Conservation (phyloP, 352 stramenopile species). For the Pythium diclinum region DNA sequence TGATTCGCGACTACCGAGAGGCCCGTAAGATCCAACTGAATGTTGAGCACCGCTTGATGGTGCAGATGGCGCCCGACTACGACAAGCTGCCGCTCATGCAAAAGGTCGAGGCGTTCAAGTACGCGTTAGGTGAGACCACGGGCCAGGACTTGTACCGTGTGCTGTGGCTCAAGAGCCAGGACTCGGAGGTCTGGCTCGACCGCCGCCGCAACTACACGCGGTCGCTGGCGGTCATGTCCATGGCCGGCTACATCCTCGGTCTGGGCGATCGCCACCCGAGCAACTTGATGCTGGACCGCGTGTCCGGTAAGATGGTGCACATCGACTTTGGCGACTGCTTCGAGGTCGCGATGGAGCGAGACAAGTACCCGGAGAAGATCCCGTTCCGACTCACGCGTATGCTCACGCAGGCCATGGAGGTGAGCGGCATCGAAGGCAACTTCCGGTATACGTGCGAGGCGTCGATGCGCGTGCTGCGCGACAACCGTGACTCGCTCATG, state of each 20-base stretch:
- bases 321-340: slow-evolving; percentile 99
- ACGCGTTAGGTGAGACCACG: slow-evolving; percentile 90
- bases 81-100: slow-evolving; percentile 98
- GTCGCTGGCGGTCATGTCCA: slow-evolving; percentile 99
- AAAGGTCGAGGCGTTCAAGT: slow-evolving; percentile 99
- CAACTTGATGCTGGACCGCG: slow-evolving; percentile 99
- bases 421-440: slow-evolving; percentile 99
- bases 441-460: slow-evolving; percentile 98
- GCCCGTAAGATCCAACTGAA: slow-evolving; percentile 93
- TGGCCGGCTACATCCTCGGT: slow-evolving; percentile 99
- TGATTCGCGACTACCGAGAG: slow-evolving; percentile 98
- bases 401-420: slow-evolving; percentile 98
- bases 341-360: slow-evolving; percentile 99
- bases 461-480: slow-evolving; percentile 97
- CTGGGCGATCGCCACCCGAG: slow-evolving; percentile 99
- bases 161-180: slow-evolving; percentile 98
- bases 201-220: slow-evolving; percentile 97
- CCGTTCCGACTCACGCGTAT: slow-evolving; percentile 99
- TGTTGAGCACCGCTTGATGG: slow-evolving; percentile 97
- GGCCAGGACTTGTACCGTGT: slow-evolving; percentile 99
- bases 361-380: slow-evolving; percentile 99
- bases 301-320: slow-evolving; percentile 99
- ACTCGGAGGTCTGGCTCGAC: slow-evolving; percentile 99
- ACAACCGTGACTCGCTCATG: slow-evolving; percentile 99
- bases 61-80: slow-evolving; percentile 97